Conservation (phyloP, 345 rosid genomes). For the Raphanus sativus region DNA sequence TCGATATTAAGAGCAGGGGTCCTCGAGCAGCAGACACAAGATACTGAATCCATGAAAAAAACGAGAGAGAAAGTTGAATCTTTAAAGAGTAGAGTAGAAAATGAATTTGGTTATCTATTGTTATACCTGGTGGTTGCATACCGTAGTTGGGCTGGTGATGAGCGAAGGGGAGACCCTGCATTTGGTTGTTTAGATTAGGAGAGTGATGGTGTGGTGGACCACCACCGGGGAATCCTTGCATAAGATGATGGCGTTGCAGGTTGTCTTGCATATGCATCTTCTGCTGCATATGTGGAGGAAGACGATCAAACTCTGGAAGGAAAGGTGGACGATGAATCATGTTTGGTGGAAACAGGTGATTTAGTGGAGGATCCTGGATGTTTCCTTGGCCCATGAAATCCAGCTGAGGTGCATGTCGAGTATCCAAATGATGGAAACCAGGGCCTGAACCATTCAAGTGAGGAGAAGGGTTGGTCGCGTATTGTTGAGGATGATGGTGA, state of each 20-base stretch:
- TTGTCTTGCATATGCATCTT: conserved; percentile 68
- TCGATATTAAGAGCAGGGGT: neutral
- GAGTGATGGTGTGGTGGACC: conserved; percentile 42
- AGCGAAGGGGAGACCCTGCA: conserved; percentile 55
- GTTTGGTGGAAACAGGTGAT: conserved; percentile 56
- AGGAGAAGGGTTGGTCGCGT: conserved; percentile 47
- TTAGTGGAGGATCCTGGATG: conserved; percentile 48
- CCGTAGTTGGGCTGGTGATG: conserved; percentile 61
- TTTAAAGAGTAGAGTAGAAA: neutral
- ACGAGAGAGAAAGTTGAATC: neutral
- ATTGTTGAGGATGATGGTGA: conserved; percentile 52
- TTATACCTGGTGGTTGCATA: conserved; percentile 52
- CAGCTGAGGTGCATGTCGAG: conserved; percentile 67
- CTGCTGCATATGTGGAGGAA: conserved; percentile 56
- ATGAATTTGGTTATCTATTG: neutral
- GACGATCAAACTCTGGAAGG: conserved; percentile 63
- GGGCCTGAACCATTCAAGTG: conserved; percentile 62
- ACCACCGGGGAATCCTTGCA: conserved; percentile 58
- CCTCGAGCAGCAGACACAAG: neutral
- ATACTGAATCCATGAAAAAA: neutral
- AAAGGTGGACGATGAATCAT: conserved; percentile 67
- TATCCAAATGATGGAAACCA: conserved; percentile 52
- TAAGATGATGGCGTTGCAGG: conserved; percentile 57
- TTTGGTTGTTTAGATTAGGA: conserved; percentile 58
- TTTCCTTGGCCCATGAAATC: conserved; percentile 59